These are phyloP conservation scores for Cryoendolithus antarcticus DNA, from an alignment of 2,329 filamentous ascomycete genomes.

Conservation along the genomic window DNA sequence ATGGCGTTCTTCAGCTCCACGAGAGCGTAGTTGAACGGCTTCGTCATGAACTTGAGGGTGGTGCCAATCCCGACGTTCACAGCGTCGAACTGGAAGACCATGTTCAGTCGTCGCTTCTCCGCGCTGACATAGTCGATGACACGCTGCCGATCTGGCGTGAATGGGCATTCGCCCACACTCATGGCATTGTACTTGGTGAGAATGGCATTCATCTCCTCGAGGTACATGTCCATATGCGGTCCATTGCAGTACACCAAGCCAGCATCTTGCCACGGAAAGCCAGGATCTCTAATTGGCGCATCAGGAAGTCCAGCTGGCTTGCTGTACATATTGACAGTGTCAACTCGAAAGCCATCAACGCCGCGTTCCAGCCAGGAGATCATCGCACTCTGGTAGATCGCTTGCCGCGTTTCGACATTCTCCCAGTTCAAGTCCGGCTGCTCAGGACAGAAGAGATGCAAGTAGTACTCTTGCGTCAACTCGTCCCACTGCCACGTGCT, in stretches of 20 bases:
- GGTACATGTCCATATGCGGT: slow-evolving; percentile 35
- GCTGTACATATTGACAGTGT: slow-evolving; percentile 18
- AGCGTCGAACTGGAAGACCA: slow-evolving; percentile 63
- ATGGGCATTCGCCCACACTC: slow-evolving; percentile 42
- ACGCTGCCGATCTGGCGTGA: slow-evolving; percentile 35
- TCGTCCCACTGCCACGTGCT: slow-evolving; percentile 62
- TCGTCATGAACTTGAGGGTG: slow-evolving; percentile 13
- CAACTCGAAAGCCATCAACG: slow-evolving; percentile 35
- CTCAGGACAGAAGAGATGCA: slow-evolving; percentile 62
- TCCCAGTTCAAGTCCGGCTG: slow-evolving; percentile 83
- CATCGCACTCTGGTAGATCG: slow-evolving; percentile 50
- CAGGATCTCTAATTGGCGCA: slow-evolving; percentile 3
- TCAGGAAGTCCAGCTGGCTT: slow-evolving; percentile 1
- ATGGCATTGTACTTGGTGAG: slow-evolving; percentile 38
- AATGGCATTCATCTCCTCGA: slow-evolving; percentile 34
- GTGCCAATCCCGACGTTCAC: slow-evolving; percentile 33
- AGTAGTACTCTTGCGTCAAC: slow-evolving; percentile 59
- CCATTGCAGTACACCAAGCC: slow-evolving; percentile 15
- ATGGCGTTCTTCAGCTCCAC: slow-evolving; percentile 16
- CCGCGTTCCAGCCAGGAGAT: slow-evolving; percentile 63
- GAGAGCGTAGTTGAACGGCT: slow-evolving; percentile 13
- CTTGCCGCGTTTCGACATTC: slow-evolving; percentile 52
- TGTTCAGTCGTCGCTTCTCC: slow-evolving; percentile 46
- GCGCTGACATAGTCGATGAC: slow-evolving; percentile 43
- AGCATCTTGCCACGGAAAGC: slow-evolving; percentile 1